phyloP scores from a whole-genome alignment of 805 yeast genomes.

The Pichia kluyveri region DNA sequence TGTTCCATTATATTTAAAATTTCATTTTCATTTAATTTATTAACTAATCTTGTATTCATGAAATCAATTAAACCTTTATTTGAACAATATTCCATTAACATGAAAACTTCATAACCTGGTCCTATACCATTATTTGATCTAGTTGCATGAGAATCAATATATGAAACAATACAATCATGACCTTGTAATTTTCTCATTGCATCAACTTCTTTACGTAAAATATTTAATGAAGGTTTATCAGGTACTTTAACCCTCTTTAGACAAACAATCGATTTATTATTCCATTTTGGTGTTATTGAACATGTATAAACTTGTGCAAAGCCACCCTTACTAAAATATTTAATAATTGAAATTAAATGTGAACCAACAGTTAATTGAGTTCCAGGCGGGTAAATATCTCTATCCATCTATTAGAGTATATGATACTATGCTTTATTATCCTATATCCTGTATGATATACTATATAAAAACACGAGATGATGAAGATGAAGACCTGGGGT shows the following conservation, averaged over 20 bases:
- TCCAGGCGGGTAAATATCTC: constrained; percentile 28
- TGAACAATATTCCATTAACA: constrained; percentile 74
- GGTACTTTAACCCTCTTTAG: constrained; percentile 68
- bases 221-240: constrained; percentile 57
- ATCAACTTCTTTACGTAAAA: constrained; percentile 65
- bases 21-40: constrained; percentile 60
- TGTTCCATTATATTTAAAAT: constrained; percentile 61
- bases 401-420: neutral
- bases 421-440: neutral
- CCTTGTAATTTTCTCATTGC: constrained; percentile 60
- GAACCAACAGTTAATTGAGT: constrained; percentile 41
- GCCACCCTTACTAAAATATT: constrained; percentile 47
- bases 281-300: constrained; percentile 34
- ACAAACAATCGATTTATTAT: constrained; percentile 44
- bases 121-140: constrained; percentile 25
- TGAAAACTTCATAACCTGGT: constrained; percentile 63
- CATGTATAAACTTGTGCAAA: constrained; percentile 75
- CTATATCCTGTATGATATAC: too few species aligned
- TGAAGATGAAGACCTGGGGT: too few species aligned
- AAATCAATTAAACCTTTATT: constrained; percentile 70
- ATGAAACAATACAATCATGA: constrained; percentile 53
- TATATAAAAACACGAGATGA: too few species aligned
- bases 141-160: constrained; percentile 72
- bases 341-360: constrained; percentile 35
- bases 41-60: constrained; percentile 63